Evolutionary conservation across 208 protist genomes (phyloP), one percentile per base, ranked within the genome.

Genomic region (Trypanosoma congolense): DNA sequence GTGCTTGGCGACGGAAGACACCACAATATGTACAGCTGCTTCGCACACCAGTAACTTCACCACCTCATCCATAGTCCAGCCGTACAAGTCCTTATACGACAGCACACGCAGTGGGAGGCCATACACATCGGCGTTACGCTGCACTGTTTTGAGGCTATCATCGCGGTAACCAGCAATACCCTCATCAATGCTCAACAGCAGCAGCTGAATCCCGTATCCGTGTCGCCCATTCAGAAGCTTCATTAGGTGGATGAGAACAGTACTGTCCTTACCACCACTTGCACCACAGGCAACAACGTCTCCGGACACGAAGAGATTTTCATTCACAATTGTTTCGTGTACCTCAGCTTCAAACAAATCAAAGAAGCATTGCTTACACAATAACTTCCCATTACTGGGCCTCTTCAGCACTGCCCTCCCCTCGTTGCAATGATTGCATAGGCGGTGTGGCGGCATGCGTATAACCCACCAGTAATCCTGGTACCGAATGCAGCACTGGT

Each of bases 1-100:
- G 82, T 3, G 97, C 95, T 57, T 99, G 95, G 18, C 97, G 75
- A 8, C 98, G 80, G 46, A 99, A 97, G 35, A 99, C 95, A 50
- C 98, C 98, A 70, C 98, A 99, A 58, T 97, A 98, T 12, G 88
- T 96, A 85, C 97, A 99, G 73, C 95, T 99, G 65, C 90, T 96
- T 29, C 87, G 87, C 30, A 92, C 57, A n/a, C 96, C 96, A 14
- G 93, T 86, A 6, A 79, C 71, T 59, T 49, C n/a, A 98, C 95
- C 28, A 99, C 91, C 10, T 97, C 92, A 73, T 99, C 97, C 95
- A 99, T 98, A 12, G 96, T 96, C 93, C 93, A 98, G 5, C 95
- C 96, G 65, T 96, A 99, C 12, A 98, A 57, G 21, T 98, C 94
- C 51, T 83, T 77, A 64, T 98, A 99, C 33, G 90, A 93, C 3